These are phyloP conservation scores for Skeletonema tropicum DNA, from an alignment of 108 stramenopile species.

Conservation along the genomic window DNA sequence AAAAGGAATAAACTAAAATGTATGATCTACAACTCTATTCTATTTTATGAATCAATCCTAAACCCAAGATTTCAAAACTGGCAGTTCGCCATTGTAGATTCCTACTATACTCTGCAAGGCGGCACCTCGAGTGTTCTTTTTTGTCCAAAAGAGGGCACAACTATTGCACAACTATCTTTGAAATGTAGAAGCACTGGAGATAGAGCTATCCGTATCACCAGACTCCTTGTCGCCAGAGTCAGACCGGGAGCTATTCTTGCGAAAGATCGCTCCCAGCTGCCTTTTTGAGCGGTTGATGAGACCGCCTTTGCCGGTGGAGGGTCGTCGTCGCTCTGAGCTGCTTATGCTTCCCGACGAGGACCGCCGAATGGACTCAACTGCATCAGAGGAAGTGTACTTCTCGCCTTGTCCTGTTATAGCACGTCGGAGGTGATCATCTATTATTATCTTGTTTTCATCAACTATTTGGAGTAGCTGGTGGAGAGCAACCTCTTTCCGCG, in stretches of 20 bases:
- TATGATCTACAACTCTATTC: no score
- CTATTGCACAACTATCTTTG: background rate
- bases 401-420: background rate
- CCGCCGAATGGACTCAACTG: background rate
- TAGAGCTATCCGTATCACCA: background rate
- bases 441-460: background rate
- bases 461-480: background rate
- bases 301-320: background rate
- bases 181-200: background rate
- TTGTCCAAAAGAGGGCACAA: background rate
- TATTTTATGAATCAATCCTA: no score
- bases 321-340: background rate
- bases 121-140: no score
- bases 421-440: constrained; percentile 1
- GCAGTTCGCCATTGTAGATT: no score
- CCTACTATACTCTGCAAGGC: no score
- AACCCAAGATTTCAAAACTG: no score
- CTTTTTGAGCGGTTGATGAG: background rate
- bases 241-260: background rate
- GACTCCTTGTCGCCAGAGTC: background rate
- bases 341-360: background rate
- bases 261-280: background rate
- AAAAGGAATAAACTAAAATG: no score
- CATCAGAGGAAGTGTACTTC: background rate
- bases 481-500: background rate